phyloP scores from a whole-genome alignment of 2,329 filamentous ascomycete species.

The Penicillium expansum region DNA sequence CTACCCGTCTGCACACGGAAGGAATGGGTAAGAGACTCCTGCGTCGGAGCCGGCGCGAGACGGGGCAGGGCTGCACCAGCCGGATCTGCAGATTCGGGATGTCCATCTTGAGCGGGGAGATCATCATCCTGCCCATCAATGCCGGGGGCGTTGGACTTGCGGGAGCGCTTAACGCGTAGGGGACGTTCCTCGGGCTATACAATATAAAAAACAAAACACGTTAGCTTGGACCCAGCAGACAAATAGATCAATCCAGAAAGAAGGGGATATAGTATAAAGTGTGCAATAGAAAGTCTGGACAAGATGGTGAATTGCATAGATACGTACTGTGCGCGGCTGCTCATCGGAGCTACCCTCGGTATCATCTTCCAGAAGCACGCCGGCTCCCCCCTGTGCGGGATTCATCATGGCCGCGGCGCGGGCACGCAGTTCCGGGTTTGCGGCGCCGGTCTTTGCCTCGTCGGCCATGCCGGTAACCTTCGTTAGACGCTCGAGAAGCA shows the following conservation, averaged over 20 bases:
- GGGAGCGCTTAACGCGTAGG: slow-evolving; percentile 44
- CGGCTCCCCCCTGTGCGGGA: slow-evolving; percentile 12
- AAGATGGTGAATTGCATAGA: too few relatives aligned
- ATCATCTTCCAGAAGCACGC: slow-evolving; percentile 37
- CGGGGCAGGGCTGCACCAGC: slow-evolving; percentile 31
- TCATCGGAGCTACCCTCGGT: slow-evolving; percentile 47
- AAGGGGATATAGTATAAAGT: background rate
- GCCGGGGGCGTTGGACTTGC: slow-evolving; percentile 36
- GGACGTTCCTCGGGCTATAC: slow-evolving; percentile 48
- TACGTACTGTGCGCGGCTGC: slow-evolving; percentile 43
- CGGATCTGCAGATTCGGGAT: slow-evolving; percentile 20
- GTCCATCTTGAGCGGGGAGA: slow-evolving; percentile 19
- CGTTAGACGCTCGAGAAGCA: slow-evolving; percentile 42
- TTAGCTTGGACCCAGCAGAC: background rate
- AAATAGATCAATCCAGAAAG: background rate
- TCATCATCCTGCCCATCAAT: slow-evolving; percentile 29
- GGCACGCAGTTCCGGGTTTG: slow-evolving; percentile 37
- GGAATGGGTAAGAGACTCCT: slow-evolving; percentile 39
- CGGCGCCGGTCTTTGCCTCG: slow-evolving; percentile 33
- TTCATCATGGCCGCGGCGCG: slow-evolving; percentile 36
- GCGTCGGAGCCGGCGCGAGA: slow-evolving; percentile 35
- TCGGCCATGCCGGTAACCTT: slow-evolving; percentile 44
- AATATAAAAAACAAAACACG: background rate
- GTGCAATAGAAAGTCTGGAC: too few relatives aligned
- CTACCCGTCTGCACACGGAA: slow-evolving; percentile 36